Evolutionary conservation across 1,139 yeast species (phyloP).

Genomic region (Schizosaccharomyces versatilis): DNA sequence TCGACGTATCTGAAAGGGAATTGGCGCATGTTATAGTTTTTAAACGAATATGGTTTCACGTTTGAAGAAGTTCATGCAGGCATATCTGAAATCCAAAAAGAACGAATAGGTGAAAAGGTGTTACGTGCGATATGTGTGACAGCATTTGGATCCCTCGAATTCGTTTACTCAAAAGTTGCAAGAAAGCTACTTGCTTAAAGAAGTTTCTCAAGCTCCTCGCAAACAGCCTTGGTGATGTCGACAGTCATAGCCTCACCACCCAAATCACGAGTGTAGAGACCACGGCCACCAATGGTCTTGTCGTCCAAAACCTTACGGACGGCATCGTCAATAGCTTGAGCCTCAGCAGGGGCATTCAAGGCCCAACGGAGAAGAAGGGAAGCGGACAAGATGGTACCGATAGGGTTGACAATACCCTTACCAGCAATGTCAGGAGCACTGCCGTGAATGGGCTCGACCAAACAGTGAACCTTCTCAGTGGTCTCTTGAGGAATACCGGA

Average conservation of each 20-base stretch:
- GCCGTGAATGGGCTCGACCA: conserved; percentile 96
- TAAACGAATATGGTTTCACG: too few species aligned
- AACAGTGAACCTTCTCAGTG: conserved; percentile 64
- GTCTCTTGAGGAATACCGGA: conserved; percentile 77
- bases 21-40: too few species aligned
- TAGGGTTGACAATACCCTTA: conserved; percentile 71
- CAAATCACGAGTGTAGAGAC: conserved; percentile 76
- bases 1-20: too few species aligned
- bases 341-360: conserved; percentile 59
- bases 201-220: conserved; percentile 1
- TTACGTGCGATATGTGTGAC: too few species aligned
- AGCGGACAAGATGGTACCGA: conserved; percentile 78
- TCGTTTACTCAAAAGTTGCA: too few species aligned
- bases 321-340: conserved; percentile 73
- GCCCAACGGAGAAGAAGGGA: conserved; percentile 94
- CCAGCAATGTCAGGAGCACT: conserved; percentile 80
- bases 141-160: too few species aligned
- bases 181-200: not conserved
- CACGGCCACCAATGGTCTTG: conserved; percentile 23
- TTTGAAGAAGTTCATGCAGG: too few species aligned
- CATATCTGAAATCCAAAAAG: too few species aligned
- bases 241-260: conserved; percentile 58
- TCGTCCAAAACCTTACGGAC: conserved; percentile 60
- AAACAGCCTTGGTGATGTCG: conserved; percentile 73
- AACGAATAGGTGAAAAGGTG: too few species aligned